Base-by-base conservation (phyloP, 805 yeast species). In the Lachancea cidri region DNA sequence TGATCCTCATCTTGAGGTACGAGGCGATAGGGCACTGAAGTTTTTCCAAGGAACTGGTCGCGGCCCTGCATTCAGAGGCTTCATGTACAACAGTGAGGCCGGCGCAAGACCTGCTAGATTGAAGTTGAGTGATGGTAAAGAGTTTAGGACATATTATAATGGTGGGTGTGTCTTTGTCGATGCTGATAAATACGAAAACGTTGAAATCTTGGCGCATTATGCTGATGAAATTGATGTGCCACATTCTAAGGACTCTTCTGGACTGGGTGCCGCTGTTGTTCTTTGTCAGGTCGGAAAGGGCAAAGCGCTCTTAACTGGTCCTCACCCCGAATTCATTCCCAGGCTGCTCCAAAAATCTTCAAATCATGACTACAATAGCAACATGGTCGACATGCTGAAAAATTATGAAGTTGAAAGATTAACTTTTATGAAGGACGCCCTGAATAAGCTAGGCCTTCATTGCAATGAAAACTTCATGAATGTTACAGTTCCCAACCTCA, bases 141-240 rank as follows among this genome's bases (percentile, higher is more conserved):
- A 35, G 14, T 35, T 30, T 44, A 53, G 5, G 34, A 51, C 24
- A 58, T 91, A 87, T 59, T 84, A 79, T 60, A 89, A 93, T 52
- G 99, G 99, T 4, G 99, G 98, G 22, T 83, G 86, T 2, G 72
- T 83, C 9, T 91, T 93, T 65, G 80, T 82, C 9, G 83, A 86
- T 57, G 89, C 95, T 1, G 74, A 76, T 2, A 67, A 69, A 36
- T 75, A 67, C 51, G 62, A 67, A 4, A 72, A 76, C 35, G 87
- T 84, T 2, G 83, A 85, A 47, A 75, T 91, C 0, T 61, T 93
- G 35, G 96, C 96, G 0, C 61, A 72, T 3, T 93, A 85, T 55
- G 55, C 55, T 0, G 86, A 76, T 1, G 62, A 66, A 0, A 53
- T 79, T 0, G 83, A 81, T 36, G 81, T 84, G 6, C 66, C 64